phyloP scores from a whole-genome alignment of 352 stramenopile genomes.

The Hyphochytrium catenoides region DNA sequence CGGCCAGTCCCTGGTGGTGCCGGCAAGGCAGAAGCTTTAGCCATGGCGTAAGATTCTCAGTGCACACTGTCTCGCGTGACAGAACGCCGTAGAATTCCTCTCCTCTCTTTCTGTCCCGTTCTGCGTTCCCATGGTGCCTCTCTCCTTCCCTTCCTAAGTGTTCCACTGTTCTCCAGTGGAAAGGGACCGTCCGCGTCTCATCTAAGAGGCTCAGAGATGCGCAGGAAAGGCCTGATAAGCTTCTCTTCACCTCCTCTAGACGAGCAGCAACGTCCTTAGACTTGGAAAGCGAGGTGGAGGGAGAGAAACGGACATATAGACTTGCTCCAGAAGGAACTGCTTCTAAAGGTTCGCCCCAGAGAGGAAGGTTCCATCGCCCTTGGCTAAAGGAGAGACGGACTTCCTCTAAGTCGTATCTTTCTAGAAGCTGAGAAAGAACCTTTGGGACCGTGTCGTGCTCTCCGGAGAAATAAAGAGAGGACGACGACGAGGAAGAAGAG shows the following conservation, averaged over 20 bases:
- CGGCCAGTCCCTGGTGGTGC: constrained; percentile 23
- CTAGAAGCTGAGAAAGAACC: constrained; percentile 33
- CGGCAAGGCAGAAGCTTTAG: constrained; percentile 62
- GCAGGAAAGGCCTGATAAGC: constrained; percentile 42
- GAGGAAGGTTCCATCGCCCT: constrained; percentile 14
- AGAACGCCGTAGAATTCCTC: constrained; percentile 30
- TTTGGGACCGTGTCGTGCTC: too few species aligned
- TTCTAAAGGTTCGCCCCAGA: constrained; percentile 7
- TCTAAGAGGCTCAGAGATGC: constrained; percentile 55
- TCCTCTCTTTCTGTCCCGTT: constrained; percentile 4
- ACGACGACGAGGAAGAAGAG: too few species aligned
- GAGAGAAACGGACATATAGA: too few species aligned
- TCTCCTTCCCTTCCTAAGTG: too few species aligned
- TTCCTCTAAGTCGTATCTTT: constrained; percentile 33
- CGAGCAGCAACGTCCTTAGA: constrained; percentile 16
- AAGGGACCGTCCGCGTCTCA: constrained; percentile 29
- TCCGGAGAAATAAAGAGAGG: too few species aligned
- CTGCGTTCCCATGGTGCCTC: constrained; percentile 10
- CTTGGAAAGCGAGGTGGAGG: too few species aligned
- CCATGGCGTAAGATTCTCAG: constrained; percentile 62
- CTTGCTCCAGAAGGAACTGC: constrained; percentile 32
- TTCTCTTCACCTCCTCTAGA: constrained; percentile 23
- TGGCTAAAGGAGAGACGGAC: constrained; percentile 35
- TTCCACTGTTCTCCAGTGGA: not conserved
- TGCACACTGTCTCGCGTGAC: constrained; percentile 50